Base-by-base conservation (phyloP, 306 rosid species). In the Urtica urens region DNA sequence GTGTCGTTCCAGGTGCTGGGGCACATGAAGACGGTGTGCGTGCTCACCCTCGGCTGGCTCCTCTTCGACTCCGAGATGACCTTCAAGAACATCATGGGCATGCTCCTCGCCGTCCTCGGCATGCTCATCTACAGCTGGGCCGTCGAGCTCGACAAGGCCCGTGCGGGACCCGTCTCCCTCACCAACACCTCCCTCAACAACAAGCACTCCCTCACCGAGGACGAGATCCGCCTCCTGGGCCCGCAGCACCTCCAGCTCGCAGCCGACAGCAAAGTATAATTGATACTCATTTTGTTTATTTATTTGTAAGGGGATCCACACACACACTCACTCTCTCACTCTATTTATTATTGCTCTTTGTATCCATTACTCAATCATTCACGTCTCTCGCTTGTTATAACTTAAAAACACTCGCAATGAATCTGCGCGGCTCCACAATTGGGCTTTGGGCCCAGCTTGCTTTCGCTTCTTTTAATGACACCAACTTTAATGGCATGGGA, bases 71-170 rank as follows among this genome's bases (percentile, higher is more conserved):
- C 94, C 7, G 92, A 64, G 71, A 74, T 87, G 52, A 79, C 84
- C 40, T 55, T 79, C 66, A 79, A 87, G 66, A 82, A 82, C 58
- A 82, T 87, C 42, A 74, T 76, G 81, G 92, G 96, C 66, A 87
- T 87, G 96, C 21, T 66, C 51, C 22, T 87, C 8, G 80, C 96
- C 28, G 73, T 87, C 7, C 63, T 71, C 43, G 94, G 96, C 43
- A 87, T 87, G 96, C 71, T 87, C 44, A 72, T 86, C 55, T 86
- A 86, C 44, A 86, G 96, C 75, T 86, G 96, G 96, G 93, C 94
- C 30, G 86, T 79, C 27, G 96, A 86, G 70, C 15, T 13, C 17
- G 96, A 68, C 31, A 86, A 86, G 58, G 78, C 11, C n/a, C 33
- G 59, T 29, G 51, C 77, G 20, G 20, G 20, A 37, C 69, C 47